A percentile compares a stretch with the other conserved stretches of the same genome.
Conservation (phyloP, 805 yeast species). For the Ogataea thermomethanolica region DNA sequence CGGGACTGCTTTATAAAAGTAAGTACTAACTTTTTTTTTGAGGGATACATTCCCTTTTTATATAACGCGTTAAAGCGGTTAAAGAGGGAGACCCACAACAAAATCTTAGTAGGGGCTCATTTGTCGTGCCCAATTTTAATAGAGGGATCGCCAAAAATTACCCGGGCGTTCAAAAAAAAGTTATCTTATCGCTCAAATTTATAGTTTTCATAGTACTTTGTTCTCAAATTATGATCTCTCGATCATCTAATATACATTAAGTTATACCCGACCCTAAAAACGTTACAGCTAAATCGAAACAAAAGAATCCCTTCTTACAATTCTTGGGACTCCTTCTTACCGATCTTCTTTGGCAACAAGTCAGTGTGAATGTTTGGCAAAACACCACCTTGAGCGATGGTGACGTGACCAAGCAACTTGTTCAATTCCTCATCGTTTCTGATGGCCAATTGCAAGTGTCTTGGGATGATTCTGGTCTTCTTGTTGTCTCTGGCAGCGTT, state of each 20-base stretch:
- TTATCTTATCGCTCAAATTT: neutral
- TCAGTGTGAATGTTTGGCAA: conserved; percentile 94
- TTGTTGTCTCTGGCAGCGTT: conserved; percentile 98
- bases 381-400: conserved; percentile 99
- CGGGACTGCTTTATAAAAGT: conserved; percentile 10
- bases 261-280: conserved; percentile 16
- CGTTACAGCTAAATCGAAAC: conserved; percentile 14
- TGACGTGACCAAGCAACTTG: conserved; percentile 87
- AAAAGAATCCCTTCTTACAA: conserved; percentile 35
- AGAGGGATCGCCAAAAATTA: neutral
- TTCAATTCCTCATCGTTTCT: conserved; percentile 98
- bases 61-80: conserved; percentile 13
- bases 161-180: conserved; percentile 3
- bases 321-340: conserved; percentile 57
- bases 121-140: conserved; percentile 13
- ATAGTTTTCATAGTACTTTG: neutral
- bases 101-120: conserved; percentile 10
- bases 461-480: conserved; percentile 98
- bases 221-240: neutral
- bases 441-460: conserved; percentile 97
- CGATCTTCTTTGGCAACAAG: conserved; percentile 66
- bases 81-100: conserved; percentile 18
- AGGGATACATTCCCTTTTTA: conserved; percentile 9
- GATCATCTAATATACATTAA: conserved; percentile 26
- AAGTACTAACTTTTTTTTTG: conserved; percentile 1